Conservation (phyloP, 129 eudicot genomes). For the Silybum marianum region DNA sequence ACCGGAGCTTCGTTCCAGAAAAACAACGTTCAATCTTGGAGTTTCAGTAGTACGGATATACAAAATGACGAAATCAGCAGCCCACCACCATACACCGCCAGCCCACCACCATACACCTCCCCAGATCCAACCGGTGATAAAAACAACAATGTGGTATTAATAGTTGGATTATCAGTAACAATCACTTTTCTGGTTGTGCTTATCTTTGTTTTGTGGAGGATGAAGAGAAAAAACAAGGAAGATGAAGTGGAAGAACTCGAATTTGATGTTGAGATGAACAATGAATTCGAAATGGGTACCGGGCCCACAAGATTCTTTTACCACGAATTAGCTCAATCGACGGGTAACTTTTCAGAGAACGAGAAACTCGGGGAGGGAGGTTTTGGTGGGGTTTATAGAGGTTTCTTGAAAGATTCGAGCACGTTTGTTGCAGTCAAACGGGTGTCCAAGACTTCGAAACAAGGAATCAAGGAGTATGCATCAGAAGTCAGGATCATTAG, state of each 20-base stretch:
- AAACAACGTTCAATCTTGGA: constrained; percentile 41
- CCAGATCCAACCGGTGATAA: background rate
- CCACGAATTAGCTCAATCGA: constrained; percentile 22
- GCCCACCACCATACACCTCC: background rate
- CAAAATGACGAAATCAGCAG: background rate
- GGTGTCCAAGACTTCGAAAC: background rate
- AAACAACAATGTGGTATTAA: background rate
- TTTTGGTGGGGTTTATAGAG: constrained; percentile 4
- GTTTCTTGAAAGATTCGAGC: background rate
- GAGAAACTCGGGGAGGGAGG: constrained; percentile 45
- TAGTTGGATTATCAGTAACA: constrained; percentile 9
- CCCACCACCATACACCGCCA: background rate
- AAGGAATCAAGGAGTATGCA: background rate
- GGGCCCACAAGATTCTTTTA: constrained; percentile 43
- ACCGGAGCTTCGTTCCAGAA: constrained; percentile 15
- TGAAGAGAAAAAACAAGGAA: constrained; percentile 4
- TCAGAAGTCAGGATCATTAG: constrained; percentile 41
- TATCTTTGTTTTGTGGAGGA: constrained; percentile 15
- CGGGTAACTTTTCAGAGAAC: constrained; percentile 24
- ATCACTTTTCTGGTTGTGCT: background rate
- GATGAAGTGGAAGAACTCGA: background rate
- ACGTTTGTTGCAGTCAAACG: background rate
- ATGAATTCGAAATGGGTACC: constrained; percentile 22
- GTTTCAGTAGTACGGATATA: constrained; percentile 30
- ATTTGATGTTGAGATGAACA: background rate